A percentile compares a stretch with the other conserved stretches of the same genome.
These are phyloP conservation scores for Podosphaera fusca DNA, from an alignment of 2,329 filamentous ascomycete genomes.

Conservation along the genomic window DNA sequence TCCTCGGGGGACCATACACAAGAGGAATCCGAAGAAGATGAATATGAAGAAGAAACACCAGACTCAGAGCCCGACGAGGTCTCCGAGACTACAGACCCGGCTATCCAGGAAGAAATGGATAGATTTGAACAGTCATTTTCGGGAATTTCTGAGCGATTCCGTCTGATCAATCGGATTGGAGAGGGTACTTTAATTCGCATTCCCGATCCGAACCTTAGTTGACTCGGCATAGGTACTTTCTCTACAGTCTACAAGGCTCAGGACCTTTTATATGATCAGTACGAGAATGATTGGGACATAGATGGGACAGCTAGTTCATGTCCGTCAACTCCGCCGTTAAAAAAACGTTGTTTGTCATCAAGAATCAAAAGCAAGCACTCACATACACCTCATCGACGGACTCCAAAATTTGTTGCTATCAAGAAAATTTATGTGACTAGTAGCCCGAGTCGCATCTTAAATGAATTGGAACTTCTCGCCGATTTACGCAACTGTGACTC, in stretches of 20 bases:
- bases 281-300: constrained; percentile 71
- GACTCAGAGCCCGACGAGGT: constrained; percentile 29
- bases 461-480: constrained; percentile 82
- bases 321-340: constrained; percentile 47
- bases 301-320: constrained; percentile 38
- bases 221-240: constrained; percentile 50
- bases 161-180: constrained; percentile 87
- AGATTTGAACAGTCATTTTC: constrained; percentile 63
- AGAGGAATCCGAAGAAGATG: constrained; percentile 16
- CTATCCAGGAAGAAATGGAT: constrained; percentile 66
- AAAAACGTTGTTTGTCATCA: constrained; percentile 23
- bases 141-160: constrained; percentile 63
- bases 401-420: constrained; percentile 69
- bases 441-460: constrained; percentile 77
- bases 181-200: constrained; percentile 38
- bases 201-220: constrained; percentile 2
- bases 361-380: neutral
- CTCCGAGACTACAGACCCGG: constrained; percentile 38
- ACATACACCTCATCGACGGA: constrained; percentile 16
- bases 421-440: constrained; percentile 99
- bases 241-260: constrained; percentile 98
- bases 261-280: constrained; percentile 64
- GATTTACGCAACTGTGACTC: constrained; percentile 63
- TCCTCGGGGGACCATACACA: constrained; percentile 18
- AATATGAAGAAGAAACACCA: constrained; percentile 9